These are phyloP conservation scores for Priceomyces carsonii DNA, from an alignment of 805 yeast species.

Conservation along the genomic window DNA sequence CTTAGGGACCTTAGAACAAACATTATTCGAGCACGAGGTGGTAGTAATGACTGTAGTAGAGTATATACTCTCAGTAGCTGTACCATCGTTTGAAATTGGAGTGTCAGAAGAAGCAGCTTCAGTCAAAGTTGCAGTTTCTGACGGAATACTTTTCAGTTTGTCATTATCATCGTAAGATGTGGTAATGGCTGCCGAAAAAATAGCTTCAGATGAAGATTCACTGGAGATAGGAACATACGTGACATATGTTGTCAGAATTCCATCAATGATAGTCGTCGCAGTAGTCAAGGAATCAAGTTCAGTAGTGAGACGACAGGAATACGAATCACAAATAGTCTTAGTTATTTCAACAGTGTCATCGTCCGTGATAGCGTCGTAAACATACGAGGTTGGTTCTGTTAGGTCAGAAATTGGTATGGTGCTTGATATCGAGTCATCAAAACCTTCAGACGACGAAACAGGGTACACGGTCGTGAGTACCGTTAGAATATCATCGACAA, in stretches of 20 bases:
- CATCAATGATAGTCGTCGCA: constrained; percentile 38
- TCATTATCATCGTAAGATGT: no score
- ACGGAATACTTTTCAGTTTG: no score
- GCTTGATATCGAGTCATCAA: background rate
- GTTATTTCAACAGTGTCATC: constrained; percentile 17
- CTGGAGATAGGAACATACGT: constrained; percentile 27
- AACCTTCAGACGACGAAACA: constrained; percentile 7
- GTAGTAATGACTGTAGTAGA: constrained; percentile 31
- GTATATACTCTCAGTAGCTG: constrained; percentile 15
- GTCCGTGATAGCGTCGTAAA: constrained; percentile 24
- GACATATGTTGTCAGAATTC: constrained; percentile 39
- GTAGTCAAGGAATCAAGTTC: constrained; percentile 31
- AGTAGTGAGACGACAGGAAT: constrained; percentile 36
- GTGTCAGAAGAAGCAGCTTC: background rate
- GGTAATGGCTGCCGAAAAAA: constrained; percentile 12
- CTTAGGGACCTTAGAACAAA: constrained; percentile 26
- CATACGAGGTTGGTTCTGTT: constrained; percentile 17
- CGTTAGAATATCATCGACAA: constrained; percentile 40
- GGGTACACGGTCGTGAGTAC: constrained; percentile 36
- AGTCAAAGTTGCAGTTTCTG: constrained; percentile 8
- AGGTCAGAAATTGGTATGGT: background rate
- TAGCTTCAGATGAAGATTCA: constrained; percentile 3
- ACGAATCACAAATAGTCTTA: constrained; percentile 32
- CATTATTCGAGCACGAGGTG: constrained; percentile 38
- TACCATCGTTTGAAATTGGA: constrained; percentile 8